phyloP scores from a whole-genome alignment of 2,329 filamentous ascomycete genomes.

The Chaetomium strumarium region DNA sequence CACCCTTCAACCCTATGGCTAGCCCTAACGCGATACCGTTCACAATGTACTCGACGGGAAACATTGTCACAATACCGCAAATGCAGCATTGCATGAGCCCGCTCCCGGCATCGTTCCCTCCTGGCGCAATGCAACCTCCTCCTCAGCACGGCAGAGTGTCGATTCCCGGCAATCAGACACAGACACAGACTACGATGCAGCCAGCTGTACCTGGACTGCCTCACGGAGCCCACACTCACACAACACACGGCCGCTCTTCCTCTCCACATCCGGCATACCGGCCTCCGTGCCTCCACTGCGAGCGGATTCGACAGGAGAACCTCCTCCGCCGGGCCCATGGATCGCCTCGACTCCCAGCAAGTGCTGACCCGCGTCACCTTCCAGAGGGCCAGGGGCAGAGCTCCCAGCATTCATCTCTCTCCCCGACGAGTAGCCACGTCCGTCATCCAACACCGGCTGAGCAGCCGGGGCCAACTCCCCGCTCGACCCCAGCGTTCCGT shows the following conservation, averaged over 20 bases:
- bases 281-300: constrained; percentile 11
- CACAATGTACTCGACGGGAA: constrained; percentile 17
- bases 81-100: not conserved
- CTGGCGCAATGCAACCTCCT: not conserved
- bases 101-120: not conserved
- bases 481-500: not conserved
- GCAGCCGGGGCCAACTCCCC: not conserved
- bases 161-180: not conserved
- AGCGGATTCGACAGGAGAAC: not conserved
- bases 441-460: not conserved
- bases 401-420: not conserved
- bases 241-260: not conserved
- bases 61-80: constrained; percentile 10
- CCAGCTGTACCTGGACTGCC: no score
- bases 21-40: constrained; percentile 13
- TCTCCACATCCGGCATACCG: not conserved
- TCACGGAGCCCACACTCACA: not conserved
- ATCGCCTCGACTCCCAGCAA: not conserved
- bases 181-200: no score
- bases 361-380: not conserved
- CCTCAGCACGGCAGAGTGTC: not conserved
- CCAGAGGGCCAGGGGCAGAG: not conserved
- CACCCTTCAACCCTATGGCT: not conserved
- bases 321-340: constrained; percentile 2
- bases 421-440: not conserved